Evolutionary conservation across 2,329 filamentous ascomycete species (phyloP).

Genomic region (Graphilbum sp.): DNA sequence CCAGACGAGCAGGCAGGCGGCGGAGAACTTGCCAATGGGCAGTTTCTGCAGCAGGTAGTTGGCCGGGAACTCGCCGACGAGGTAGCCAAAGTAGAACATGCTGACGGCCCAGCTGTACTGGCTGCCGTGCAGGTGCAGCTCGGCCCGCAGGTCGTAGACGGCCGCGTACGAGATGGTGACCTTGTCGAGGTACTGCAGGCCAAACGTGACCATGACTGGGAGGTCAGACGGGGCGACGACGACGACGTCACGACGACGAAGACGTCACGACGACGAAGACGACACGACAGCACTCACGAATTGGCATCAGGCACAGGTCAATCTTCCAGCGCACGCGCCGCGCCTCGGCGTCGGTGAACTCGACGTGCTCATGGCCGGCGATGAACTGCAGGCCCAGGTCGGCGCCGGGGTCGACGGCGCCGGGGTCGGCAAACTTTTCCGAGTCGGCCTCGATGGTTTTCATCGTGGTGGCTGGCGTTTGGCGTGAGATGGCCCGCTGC

Average conservation of each 20-base stretch:
- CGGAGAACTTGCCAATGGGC: slow-evolving; percentile 31
- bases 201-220: background rate
- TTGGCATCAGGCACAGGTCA: background rate
- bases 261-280: too few species aligned
- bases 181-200: slow-evolving; percentile 22
- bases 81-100: slow-evolving; percentile 35
- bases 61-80: slow-evolving; percentile 27
- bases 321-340: background rate
- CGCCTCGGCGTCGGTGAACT: background rate
- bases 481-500: too few species aligned
- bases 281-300: background rate
- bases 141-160: slow-evolving; percentile 45
- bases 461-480: too few species aligned
- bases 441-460: background rate
- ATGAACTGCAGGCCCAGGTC: background rate
- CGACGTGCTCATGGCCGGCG: background rate
- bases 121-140: slow-evolving; percentile 40
- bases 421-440: too few species aligned
- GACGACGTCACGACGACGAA: too few species aligned
- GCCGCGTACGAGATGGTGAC: slow-evolving; percentile 62
- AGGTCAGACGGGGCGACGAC: background rate
- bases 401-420: background rate
- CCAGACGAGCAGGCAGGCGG: slow-evolving; percentile 21
- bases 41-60: slow-evolving; percentile 29
- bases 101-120: slow-evolving; percentile 32